Percentiles rank a stretch among this genome's conserved stretches.
Evolutionary conservation across 371 early-diverging fungal species (phyloP).

Genomic region (Batrachochytrium dendrobatidis): DNA sequence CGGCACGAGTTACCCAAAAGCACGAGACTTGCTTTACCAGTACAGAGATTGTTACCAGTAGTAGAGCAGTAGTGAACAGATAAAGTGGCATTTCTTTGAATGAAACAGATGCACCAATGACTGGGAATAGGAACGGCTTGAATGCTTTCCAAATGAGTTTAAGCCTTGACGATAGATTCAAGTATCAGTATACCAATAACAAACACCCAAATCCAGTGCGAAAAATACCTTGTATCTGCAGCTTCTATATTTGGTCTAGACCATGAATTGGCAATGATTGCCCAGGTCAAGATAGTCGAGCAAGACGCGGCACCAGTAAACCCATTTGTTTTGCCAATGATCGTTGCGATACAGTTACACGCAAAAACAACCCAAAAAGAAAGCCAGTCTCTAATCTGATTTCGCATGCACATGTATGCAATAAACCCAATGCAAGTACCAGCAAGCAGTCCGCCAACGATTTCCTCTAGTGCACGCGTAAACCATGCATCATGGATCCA

Average conservation of each 20-base stretch:
- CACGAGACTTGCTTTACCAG: slow-evolving; percentile 17
- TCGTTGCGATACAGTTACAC: slow-evolving; percentile 15
- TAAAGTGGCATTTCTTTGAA: slow-evolving; percentile 15
- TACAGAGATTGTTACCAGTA: slow-evolving; percentile 17
- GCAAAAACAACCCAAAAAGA: slow-evolving; percentile 14
- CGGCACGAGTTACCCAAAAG: slow-evolving; percentile 13
- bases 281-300: slow-evolving; percentile 22
- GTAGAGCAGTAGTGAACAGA: slow-evolving; percentile 10
- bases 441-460: slow-evolving; percentile 18
- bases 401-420: not conserved
- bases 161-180: slow-evolving; percentile 12
- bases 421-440: slow-evolving; percentile 18
- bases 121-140: slow-evolving; percentile 33
- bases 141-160: slow-evolving; percentile 26
- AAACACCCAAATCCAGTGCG: not conserved
- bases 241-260: slow-evolving; percentile 17
- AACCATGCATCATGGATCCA: slow-evolving; percentile 10
- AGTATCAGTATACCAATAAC: not conserved
- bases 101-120: slow-evolving; percentile 31
- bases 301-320: slow-evolving; percentile 28
- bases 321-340: slow-evolving; percentile 21
- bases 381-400: slow-evolving; percentile 7
- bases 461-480: slow-evolving; percentile 19
- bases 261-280: slow-evolving; percentile 25
- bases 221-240: slow-evolving; percentile 19